phyloP scores from a whole-genome alignment of 2,329 filamentous ascomycete species.

The Bipolaris sorokiniana region DNA sequence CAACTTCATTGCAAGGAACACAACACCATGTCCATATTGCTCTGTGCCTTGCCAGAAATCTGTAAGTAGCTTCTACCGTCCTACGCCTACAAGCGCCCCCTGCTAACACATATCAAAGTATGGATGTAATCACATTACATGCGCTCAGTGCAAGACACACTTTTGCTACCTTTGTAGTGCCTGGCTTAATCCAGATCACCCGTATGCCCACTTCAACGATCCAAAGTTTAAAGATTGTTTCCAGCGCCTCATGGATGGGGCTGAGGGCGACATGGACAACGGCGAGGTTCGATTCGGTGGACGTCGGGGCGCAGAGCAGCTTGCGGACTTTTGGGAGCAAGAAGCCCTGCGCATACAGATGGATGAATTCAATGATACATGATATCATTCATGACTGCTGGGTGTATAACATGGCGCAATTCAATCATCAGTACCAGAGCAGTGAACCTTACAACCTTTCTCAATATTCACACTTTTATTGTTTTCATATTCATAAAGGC shows the following conservation, averaged over 20 bases:
- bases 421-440: neutral
- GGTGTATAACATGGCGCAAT: neutral
- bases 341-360: constrained; percentile 44
- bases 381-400: neutral
- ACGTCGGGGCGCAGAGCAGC: constrained; percentile 51
- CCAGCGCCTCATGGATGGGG: constrained; percentile 87
- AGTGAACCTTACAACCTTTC: neutral
- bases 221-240: constrained; percentile 70
- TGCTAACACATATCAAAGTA: constrained; percentile 47
- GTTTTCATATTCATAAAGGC: neutral
- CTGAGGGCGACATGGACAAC: constrained; percentile 71
- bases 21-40: constrained; percentile 89
- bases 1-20: constrained; percentile 81
- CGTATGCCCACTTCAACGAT: constrained; percentile 87
- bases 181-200: constrained; percentile 82
- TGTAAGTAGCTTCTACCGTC: neutral
- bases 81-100: neutral
- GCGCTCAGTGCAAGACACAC: constrained; percentile 85
- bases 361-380: neutral
- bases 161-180: constrained; percentile 93
- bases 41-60: constrained; percentile 85
- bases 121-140: constrained; percentile 74
- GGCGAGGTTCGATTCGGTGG: constrained; percentile 53
- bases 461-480: neutral
- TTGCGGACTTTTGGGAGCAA: constrained; percentile 47